These are phyloP conservation scores for Ascochyta rabiei DNA, from an alignment of 2,329 filamentous ascomycete species.

Conservation along the genomic window DNA sequence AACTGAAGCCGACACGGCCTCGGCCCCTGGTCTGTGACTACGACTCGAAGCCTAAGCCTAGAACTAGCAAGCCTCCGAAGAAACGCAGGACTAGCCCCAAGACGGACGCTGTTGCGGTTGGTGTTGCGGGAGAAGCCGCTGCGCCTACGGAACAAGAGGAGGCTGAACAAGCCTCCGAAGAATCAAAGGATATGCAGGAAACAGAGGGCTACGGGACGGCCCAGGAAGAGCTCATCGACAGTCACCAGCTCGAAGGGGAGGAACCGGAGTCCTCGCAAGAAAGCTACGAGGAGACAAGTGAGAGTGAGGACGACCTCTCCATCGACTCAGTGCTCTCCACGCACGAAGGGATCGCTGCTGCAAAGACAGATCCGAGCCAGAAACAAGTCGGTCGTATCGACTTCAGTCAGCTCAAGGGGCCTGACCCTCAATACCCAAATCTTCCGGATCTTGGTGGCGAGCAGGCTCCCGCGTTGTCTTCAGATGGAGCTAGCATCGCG, in stretches of 20 bases:
- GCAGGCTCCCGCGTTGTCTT: background rate
- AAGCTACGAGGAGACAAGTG: conserved; percentile 1
- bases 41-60: conserved; percentile 47
- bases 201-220: conserved; percentile 43
- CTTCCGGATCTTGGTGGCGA: conserved; percentile 13
- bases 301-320: conserved; percentile 5
- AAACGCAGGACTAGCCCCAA: conserved; percentile 15
- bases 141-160: conserved; percentile 27
- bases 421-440: conserved; percentile 27
- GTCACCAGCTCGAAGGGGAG: conserved; percentile 28
- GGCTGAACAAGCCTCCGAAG: conserved; percentile 21
- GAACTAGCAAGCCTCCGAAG: conserved; percentile 16
- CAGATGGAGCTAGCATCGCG: conserved; percentile 2
- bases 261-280: conserved; percentile 10
- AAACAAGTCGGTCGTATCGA: conserved; percentile 32
- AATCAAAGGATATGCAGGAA: conserved; percentile 25
- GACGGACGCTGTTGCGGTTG: conserved; percentile 9
- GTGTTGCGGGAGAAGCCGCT: conserved; percentile 13
- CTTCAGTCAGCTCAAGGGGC: conserved; percentile 17
- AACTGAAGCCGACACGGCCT: conserved; percentile 72
- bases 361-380: background rate
- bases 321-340: background rate
- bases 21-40: conserved; percentile 72
- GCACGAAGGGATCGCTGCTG: background rate
- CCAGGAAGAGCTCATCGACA: conserved; percentile 35